These are phyloP conservation scores for Didymellaceae sp. DNA, from an alignment of 2,329 filamentous ascomycete genomes.

Conservation along the genomic window DNA sequence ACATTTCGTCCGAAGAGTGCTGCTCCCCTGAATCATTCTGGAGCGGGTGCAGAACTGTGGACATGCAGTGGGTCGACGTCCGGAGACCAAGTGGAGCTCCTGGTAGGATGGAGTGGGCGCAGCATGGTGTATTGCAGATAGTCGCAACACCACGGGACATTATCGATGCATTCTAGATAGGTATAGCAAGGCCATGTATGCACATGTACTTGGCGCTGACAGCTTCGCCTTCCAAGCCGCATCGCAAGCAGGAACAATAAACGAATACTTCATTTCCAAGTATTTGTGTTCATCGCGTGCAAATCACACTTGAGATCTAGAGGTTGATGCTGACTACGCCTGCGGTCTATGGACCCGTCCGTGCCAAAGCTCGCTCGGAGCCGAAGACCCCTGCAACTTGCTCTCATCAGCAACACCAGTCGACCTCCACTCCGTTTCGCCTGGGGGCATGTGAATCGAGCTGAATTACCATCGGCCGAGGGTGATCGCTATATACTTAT, in stretches of 20 bases:
- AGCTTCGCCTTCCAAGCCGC: neutral
- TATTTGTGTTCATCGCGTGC: neutral
- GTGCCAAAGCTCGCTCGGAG: slow-evolving; percentile 3
- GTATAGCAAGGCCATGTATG: neutral
- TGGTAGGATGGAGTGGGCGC: slow-evolving; percentile 5
- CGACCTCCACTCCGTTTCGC: slow-evolving; percentile 13
- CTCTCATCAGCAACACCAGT: slow-evolving; percentile 9
- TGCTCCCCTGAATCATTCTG: neutral
- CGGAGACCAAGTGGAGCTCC: slow-evolving; percentile 11
- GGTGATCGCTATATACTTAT: neutral
- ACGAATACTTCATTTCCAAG: neutral
- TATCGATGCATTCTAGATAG: neutral
- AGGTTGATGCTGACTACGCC: slow-evolving; percentile 16
- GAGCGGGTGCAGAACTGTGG: slow-evolving; percentile 2
- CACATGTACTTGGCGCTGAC: neutral
- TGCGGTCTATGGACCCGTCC: slow-evolving; percentile 2
- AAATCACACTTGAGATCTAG: slow-evolving; percentile 11
- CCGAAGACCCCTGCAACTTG: slow-evolving; percentile 16
- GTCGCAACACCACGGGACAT: neutral
- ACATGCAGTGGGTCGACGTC: slow-evolving; percentile 7
- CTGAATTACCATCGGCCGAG: slow-evolving; percentile 19
- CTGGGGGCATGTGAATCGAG: slow-evolving; percentile 5
- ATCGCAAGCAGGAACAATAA: neutral
- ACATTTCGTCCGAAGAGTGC: slow-evolving; percentile 28
- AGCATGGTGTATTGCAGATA: slow-evolving; percentile 12